Evolutionary conservation across 2,329 filamentous ascomycete genomes (phyloP), one percentile per base, ranked within the genome.

Genomic region (Mycocentrospora acerina): DNA sequence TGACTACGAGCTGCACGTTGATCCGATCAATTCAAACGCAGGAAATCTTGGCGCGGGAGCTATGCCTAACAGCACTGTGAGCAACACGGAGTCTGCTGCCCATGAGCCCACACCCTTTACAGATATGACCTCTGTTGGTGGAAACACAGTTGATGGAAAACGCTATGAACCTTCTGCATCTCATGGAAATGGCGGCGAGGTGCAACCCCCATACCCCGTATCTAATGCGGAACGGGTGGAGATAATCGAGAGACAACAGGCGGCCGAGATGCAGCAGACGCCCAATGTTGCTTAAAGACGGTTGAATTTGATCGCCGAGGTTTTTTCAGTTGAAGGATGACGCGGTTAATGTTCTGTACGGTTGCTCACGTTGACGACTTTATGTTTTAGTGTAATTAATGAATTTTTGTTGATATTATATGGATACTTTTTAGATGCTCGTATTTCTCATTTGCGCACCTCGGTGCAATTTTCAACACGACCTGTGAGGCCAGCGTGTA

Each of bases 1-100:
- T 37, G 78, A 81, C 27, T 97, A 91, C 88, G 68, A 73, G 38
- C 69, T 78, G 18, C 71, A 69, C 17, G 59, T 79, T 10, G 77
- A 81, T 48, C 77, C 79, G 2, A 74, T 85, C 37, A 60, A 68
- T 12, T 73, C 71, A 6, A 64, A 71, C 3, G 73, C 75, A 6
- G 72, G 70, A 8, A 69, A 69, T 18, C 59, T 81, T 25, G 76
- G 75, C 16, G 53, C 60, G n/a, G 72, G 71, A 38, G 71, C 70
- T 22, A 72, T 75, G 69, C 68, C 66, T 28, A 60, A 58, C 38
- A 48, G 47, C 29, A 28, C 37, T 29, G 16, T 19, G 26, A 29
- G 18, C 14, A 27, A 33, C 18, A 17, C 30, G 17, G 16, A 46
- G n/a, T 25, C 34, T 15, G 32, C 40, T 10, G 18, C 37, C 4